phyloP scores from a whole-genome alignment of 225 moss, liverwort and hornwort genomes.

The Physcomitrellopsis africana region DNA sequence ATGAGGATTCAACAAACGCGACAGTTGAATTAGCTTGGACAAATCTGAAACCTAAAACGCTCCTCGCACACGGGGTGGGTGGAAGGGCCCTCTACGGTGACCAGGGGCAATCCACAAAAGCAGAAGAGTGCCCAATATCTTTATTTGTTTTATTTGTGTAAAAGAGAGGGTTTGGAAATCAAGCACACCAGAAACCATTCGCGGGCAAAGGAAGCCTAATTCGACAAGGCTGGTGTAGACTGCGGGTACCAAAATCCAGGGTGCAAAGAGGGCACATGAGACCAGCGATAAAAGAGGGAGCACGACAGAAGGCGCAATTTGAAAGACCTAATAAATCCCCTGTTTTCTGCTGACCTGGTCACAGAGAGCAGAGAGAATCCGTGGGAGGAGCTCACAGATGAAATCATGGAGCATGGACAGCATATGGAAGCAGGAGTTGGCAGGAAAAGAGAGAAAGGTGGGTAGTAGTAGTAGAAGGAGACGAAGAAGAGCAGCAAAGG shows the following conservation, averaged over 20 bases:
- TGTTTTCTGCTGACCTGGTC: slow-evolving; percentile 30
- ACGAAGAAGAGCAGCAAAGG: not conserved
- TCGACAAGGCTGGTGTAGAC: slow-evolving; percentile 3
- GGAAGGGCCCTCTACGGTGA: too few species aligned
- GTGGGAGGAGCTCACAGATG: not conserved
- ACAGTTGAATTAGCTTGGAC: slow-evolving; percentile 27
- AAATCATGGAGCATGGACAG: slow-evolving; percentile 2
- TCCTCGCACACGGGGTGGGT: slow-evolving; percentile 9
- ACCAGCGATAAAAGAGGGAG: not conserved
- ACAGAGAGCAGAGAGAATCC: not conserved
- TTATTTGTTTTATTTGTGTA: not conserved
- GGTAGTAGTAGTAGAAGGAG: not conserved
- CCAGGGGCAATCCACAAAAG: slow-evolving; percentile 20
- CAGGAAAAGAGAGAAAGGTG: not conserved
- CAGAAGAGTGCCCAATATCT: not conserved
- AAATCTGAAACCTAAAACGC: slow-evolving; percentile 33
- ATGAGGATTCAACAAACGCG: slow-evolving; percentile 10
- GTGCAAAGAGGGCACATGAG: not conserved
- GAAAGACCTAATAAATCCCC: slow-evolving; percentile 29
- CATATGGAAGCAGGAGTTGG: slow-evolving; percentile 14
- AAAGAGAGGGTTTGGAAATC: slow-evolving; percentile 34
- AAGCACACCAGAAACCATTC: not conserved
- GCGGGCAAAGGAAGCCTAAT: not conserved
- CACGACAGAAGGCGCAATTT: not conserved
- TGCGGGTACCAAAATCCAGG: too few species aligned